Conservation (phyloP, 345 rosid species). For the Theobroma cacao region DNA sequence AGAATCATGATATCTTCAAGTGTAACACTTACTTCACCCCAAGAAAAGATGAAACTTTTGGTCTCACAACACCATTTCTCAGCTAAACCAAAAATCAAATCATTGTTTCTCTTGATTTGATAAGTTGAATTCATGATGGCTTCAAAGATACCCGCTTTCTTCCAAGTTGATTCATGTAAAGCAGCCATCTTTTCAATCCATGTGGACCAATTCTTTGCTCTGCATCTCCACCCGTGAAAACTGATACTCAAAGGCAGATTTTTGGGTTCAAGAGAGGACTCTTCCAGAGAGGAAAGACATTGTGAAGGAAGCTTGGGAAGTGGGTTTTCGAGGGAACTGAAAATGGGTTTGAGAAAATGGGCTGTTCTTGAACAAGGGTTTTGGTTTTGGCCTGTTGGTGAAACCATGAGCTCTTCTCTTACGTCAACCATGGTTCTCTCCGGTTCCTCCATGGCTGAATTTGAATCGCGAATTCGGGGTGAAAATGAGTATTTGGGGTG, state of each 20-base stretch:
- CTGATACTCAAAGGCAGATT: slow-evolving; percentile 19
- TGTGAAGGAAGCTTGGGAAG: slow-evolving; percentile 12
- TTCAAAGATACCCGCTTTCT: slow-evolving; percentile 29
- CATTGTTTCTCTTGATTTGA: slow-evolving; percentile 12
- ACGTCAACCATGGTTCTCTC: slow-evolving; percentile 11
- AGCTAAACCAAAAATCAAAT: slow-evolving; percentile 29
- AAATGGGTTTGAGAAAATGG: slow-evolving; percentile 25
- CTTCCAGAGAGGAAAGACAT: background rate
- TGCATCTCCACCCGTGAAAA: slow-evolving; percentile 28
- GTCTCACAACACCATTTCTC: slow-evolving; percentile 35
- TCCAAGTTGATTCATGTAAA: slow-evolving; percentile 27
- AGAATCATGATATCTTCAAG: slow-evolving; percentile 34
- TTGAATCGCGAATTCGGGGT: background rate
- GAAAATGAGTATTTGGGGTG: background rate
- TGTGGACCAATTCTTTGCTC: slow-evolving; percentile 13
- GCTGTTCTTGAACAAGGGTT: slow-evolving; percentile 17
- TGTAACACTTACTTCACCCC: slow-evolving; percentile 41
- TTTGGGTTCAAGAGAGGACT: slow-evolving; percentile 1
- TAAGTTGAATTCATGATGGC: slow-evolving; percentile 33
- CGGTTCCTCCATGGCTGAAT: slow-evolving; percentile 12
- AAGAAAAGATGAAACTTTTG: slow-evolving; percentile 35
- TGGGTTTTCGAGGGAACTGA: background rate
- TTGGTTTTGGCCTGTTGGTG: slow-evolving; percentile 14
- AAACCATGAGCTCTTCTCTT: slow-evolving; percentile 25
- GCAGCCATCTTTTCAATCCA: slow-evolving; percentile 28